Conservation (phyloP, 768 basidiomycete species). For the Panaeolus papilionaceus region DNA sequence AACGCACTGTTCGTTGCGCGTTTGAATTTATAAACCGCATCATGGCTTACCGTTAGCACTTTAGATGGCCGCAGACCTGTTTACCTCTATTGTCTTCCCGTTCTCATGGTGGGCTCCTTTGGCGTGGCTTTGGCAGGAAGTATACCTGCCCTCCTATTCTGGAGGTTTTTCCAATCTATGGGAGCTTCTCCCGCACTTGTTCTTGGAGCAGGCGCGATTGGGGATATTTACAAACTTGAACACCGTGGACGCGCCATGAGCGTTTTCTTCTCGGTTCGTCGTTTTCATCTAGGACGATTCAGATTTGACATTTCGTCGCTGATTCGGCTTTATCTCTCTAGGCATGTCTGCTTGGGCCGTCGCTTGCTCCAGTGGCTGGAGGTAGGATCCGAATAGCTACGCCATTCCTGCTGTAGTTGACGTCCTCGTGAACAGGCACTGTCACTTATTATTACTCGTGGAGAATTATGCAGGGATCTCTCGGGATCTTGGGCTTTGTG, state of each 20-base stretch:
- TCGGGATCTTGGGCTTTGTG: conserved; percentile 48
- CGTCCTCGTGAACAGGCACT: conserved; percentile 38
- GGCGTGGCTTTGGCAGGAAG: conserved; percentile 57
- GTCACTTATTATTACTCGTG: conserved; percentile 69
- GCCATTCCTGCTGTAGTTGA: background rate
- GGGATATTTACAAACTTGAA: conserved; percentile 71
- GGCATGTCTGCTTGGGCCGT: conserved; percentile 63
- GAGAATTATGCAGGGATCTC: conserved; percentile 59
- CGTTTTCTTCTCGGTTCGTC: conserved; percentile 56
- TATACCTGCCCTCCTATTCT: conserved; percentile 57
- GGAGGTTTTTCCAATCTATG: conserved; percentile 69
- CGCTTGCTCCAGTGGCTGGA: conserved; percentile 65
- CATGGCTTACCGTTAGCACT: too few species aligned
- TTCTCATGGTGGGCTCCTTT: conserved; percentile 63
- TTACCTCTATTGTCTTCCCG: conserved; percentile 55
- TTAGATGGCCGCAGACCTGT: too few species aligned
- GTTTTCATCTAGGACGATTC: background rate
- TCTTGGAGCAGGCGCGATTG: conserved; percentile 67
- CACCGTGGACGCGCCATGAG: conserved; percentile 67
- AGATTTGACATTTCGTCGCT: background rate
- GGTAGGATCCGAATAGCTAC: conserved; percentile 37
- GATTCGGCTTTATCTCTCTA: conserved; percentile 24
- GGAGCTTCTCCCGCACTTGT: conserved; percentile 63
- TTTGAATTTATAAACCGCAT: background rate
- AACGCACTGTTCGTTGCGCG: conserved; percentile 41